Evolutionary conservation across 768 basidiomycete species (phyloP), one percentile per base, ranked within the genome.

Genomic region (Boletus tylopilopsis): DNA sequence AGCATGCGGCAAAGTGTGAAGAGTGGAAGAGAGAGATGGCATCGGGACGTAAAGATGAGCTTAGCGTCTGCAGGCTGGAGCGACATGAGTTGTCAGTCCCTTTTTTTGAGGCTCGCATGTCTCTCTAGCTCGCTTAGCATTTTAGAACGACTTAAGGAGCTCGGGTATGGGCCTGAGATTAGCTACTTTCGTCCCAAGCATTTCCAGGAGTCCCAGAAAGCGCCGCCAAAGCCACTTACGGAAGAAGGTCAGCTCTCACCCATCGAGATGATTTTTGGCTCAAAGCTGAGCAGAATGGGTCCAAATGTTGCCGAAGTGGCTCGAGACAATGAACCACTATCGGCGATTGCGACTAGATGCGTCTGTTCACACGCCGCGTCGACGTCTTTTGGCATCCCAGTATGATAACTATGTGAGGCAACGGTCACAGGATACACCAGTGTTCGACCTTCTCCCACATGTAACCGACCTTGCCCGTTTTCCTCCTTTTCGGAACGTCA

Each of bases 391-490:
- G 33, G 23, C 11, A 11, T n/a, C 22, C 33, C 25, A 32, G 22
- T 56, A 51, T 41, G 16, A 42, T 2, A 12, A 6, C 2, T 43
- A 51, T 12, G 9, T 51, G 39, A n/a, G 2, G n/a, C n/a, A n/a
- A n/a, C n/a, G n/a, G 21, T 33, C 44, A 9, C 29, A n/a, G 5
- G 25, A 38, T 6, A 32, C 21, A 19, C 35, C 40, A 27, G n/a
- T 16, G 2, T 46, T 39, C 18, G 44, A 33, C 30, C 13, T 47
- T 12, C 40, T 51, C 2, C 54, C 53, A 29, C 27, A 48, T 22
- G 46, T 55, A 3, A 13, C 15, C 13, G 48, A 57, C 25, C 43
- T 57, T 12, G 39, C 45, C 13, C 12, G 25, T 6, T 35, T 56
- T 9, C 24, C 47, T 18, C 50, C 43, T 2, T 56, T 58, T 33